These are phyloP conservation scores for Mycena rebaudengoi DNA, from an alignment of 768 basidiomycete species.

Conservation along the genomic window DNA sequence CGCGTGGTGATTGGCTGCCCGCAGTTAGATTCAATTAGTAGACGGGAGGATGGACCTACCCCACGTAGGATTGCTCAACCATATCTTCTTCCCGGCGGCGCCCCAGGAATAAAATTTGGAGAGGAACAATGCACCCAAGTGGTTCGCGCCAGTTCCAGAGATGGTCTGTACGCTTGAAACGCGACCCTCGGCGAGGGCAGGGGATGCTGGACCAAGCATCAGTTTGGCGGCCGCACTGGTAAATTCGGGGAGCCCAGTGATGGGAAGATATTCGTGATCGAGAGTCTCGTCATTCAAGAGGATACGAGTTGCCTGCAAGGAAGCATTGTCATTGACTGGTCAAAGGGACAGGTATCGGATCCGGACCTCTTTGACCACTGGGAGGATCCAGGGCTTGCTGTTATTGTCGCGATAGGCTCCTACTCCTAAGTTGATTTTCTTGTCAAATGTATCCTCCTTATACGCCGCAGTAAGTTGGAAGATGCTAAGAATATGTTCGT, in stretches of 20 bases:
- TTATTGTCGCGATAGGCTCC: slow-evolving; percentile 92
- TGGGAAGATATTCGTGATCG: slow-evolving; percentile 94
- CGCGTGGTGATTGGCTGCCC: slow-evolving; percentile 89
- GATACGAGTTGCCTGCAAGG: slow-evolving; percentile 80
- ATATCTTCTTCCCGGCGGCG: slow-evolving; percentile 72
- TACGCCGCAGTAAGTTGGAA: slow-evolving; percentile 91
- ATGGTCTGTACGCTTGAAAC: slow-evolving; percentile 90
- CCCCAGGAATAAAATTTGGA: slow-evolving; percentile 80
- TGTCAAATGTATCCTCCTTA: slow-evolving; percentile 77
- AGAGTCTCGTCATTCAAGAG: slow-evolving; percentile 74
- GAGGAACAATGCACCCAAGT: slow-evolving; percentile 89
- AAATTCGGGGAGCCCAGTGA: slow-evolving; percentile 87
- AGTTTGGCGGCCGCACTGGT: slow-evolving; percentile 83
- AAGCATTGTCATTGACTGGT: slow-evolving; percentile 6
- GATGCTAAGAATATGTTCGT: slow-evolving; percentile 60
- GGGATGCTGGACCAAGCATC: slow-evolving; percentile 78
- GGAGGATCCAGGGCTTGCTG: slow-evolving; percentile 91
- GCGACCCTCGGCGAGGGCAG: slow-evolving; percentile 74
- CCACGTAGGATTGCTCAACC: slow-evolving; percentile 95
- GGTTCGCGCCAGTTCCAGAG: slow-evolving; percentile 96
- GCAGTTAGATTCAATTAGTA: no score
- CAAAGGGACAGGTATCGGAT: neutral
- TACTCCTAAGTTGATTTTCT: slow-evolving; percentile 92
- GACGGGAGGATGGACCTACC: slow-evolving; percentile 55
- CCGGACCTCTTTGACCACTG: slow-evolving; percentile 85